A percentile compares a stretch with the other conserved stretches of the same genome.
Conservation (phyloP, 768 basidiomycete species). For the Leucosporidium scottii region DNA sequence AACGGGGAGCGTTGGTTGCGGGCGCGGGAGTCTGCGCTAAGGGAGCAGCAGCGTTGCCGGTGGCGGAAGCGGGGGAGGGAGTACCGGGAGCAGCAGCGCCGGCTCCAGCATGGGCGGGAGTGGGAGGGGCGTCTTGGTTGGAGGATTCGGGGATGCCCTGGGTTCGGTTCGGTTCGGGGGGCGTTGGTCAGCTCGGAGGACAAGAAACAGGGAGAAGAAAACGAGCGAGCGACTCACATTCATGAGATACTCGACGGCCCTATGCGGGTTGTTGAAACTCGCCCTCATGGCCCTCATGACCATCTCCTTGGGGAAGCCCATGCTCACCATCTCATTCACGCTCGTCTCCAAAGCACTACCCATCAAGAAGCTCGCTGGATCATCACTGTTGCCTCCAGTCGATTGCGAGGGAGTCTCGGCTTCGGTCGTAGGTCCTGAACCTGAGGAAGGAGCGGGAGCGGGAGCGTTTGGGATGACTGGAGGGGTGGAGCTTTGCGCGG, state of each 20-base stretch:
- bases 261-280: slow-evolving; percentile 93
- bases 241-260: slow-evolving; percentile 97
- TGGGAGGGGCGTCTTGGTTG: slow-evolving; percentile 44
- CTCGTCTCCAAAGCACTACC: slow-evolving; percentile 69
- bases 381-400: slow-evolving; percentile 45
- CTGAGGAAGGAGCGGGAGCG: slow-evolving; percentile 39
- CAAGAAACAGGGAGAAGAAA: slow-evolving; percentile 6
- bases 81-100: slow-evolving; percentile 31
- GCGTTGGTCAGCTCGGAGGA: neutral
- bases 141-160: slow-evolving; percentile 77
- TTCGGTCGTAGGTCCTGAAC: slow-evolving; percentile 22
- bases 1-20: too few relatives aligned
- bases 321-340: slow-evolving; percentile 76
- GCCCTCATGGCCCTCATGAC: slow-evolving; percentile 79
- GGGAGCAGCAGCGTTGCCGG: slow-evolving; percentile 36
- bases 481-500: slow-evolving; percentile 13
- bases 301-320: slow-evolving; percentile 86
- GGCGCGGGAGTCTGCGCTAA: slow-evolving; percentile 27
- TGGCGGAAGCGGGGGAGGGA: slow-evolving; percentile 33
- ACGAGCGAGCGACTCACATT: slow-evolving; percentile 46
- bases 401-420: slow-evolving; percentile 37
- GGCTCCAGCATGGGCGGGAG: slow-evolving; percentile 45
- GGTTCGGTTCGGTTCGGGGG: neutral
- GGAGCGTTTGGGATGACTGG: slow-evolving; percentile 39
- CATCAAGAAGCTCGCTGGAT: slow-evolving; percentile 59